Evolutionary conservation across 805 yeast species (phyloP), one percentile per base, ranked within the genome.

Genomic region (Candida adriatica): DNA sequence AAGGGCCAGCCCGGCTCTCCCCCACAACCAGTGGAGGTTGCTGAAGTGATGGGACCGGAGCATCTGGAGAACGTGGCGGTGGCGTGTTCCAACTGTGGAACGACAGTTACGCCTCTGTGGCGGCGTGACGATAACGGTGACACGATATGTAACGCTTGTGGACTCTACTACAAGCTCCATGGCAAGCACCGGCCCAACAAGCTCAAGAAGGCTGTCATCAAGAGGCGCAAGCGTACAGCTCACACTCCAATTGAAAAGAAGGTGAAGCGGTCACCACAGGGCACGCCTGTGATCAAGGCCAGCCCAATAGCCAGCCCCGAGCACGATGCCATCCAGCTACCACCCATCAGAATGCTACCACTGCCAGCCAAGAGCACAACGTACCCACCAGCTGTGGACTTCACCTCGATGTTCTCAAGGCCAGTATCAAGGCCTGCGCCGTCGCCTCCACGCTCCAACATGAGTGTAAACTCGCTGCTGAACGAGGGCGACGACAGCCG

Each of bases 131-230:
- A 76, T 42, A 66, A 66, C 6, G 94, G 94, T 4, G 78, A 83
- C 46, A 80, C 87, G 16, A 83, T 85, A 16, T 84, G 95, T 62
- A 84, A 84, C 49, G 95, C 95, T 1, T 84, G 95, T 59, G 95
- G 87, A 3, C 58, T 85, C 18, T 85, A 84, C 54, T 78, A 74
- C 55, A 63, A 76, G 36, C 65, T 85, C 26, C 94, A 83, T 49
- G 88, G 90, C 1, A 63, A 64, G 24, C 87, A 80, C 46, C 64
- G 94, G 30, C 94, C 95, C 2, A 76, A 75, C 13, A 73, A 73
- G 36, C 70, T 83, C 81, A 80, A 81, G 46, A 70, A 79, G 44
- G 65, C 68, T 34, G 75, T 83, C 26, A 83, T 84, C 41, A 82
- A 81, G 53, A 68, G 95, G 45, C 64, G 95, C 35, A 79, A 75